phyloP scores from a whole-genome alignment of 495 filamentous ascomycete genomes.

The Aspergillus sclerotiicarbonarius region DNA sequence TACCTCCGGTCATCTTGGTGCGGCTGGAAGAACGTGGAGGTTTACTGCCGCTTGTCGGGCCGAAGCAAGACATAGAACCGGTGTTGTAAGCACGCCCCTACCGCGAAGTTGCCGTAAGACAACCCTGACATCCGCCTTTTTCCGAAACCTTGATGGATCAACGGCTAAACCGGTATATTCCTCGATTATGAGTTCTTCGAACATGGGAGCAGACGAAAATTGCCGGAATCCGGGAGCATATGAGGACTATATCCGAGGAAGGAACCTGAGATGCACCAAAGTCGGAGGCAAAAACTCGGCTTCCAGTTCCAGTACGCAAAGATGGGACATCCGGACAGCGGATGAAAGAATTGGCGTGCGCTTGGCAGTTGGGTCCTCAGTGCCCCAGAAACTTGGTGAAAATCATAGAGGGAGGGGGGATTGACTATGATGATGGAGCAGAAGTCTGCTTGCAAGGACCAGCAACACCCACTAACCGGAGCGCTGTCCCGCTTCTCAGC shows the following conservation, averaged over 20 bases:
- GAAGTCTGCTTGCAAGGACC: too few species aligned
- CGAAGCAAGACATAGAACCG: conserved; percentile 13
- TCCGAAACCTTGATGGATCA: conserved; percentile 17
- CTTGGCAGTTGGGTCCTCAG: too few species aligned
- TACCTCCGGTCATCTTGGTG: not conserved
- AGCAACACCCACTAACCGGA: too few species aligned
- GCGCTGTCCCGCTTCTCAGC: too few species aligned
- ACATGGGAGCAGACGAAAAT: conserved; percentile 20
- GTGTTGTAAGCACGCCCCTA: conserved; percentile 7
- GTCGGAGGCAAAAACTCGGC: not conserved
- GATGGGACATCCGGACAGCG: too few species aligned
- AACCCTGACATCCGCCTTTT: conserved; percentile 25
- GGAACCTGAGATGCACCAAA: too few species aligned
- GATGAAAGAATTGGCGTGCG: too few species aligned
- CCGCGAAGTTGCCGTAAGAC: conserved; percentile 15
- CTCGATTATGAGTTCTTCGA: conserved; percentile 8
- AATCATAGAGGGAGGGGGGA: too few species aligned
- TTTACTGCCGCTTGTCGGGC: conserved; percentile 21
- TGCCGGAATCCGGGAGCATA: conserved; percentile 17
- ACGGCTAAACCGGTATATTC: conserved; percentile 16
- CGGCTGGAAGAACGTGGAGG: not conserved
- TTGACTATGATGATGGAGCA: too few species aligned
- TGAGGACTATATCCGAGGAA: not conserved
- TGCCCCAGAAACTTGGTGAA: too few species aligned
- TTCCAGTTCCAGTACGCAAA: too few species aligned